Conservation (phyloP, 495 filamentous ascomycete species). For the Hypoxylon perforatum region DNA sequence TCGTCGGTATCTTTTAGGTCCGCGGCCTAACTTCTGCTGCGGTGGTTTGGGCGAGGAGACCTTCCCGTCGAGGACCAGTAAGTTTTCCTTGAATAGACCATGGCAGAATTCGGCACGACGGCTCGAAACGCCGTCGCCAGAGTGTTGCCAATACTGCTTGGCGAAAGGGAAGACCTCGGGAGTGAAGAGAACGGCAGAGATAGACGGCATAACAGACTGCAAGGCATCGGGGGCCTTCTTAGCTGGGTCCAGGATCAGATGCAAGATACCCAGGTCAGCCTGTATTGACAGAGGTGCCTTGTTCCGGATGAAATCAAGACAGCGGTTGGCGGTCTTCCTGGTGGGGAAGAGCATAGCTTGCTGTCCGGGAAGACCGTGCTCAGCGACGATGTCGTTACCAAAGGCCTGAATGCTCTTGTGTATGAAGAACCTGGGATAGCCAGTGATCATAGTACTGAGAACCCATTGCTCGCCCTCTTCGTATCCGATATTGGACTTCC, state of each 20-base stretch:
- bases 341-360: slow-evolving; percentile 86
- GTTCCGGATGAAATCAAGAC: slow-evolving; percentile 74
- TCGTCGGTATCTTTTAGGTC: slow-evolving; percentile 78
- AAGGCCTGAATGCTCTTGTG: slow-evolving; percentile 84
- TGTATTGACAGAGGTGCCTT: slow-evolving; percentile 61
- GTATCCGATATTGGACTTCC: slow-evolving; percentile 89
- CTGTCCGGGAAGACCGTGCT: slow-evolving; percentile 69
- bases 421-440: slow-evolving; percentile 98
- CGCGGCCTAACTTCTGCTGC: slow-evolving; percentile 65
- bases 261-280: slow-evolving; percentile 69
- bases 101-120: slow-evolving; percentile 91
- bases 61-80: slow-evolving; percentile 67
- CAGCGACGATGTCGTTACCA: slow-evolving; percentile 71
- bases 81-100: slow-evolving; percentile 73
- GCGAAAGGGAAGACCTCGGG: slow-evolving; percentile 72
- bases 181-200: slow-evolving; percentile 80
- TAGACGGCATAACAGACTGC: slow-evolving; percentile 52
- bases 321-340: slow-evolving; percentile 70
- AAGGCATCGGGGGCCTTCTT: slow-evolving; percentile 60
- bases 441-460: slow-evolving; percentile 82
- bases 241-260: slow-evolving; percentile 69
- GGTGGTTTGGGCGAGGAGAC: slow-evolving; percentile 24
- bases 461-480: slow-evolving; percentile 94
- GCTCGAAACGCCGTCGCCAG: slow-evolving; percentile 93
- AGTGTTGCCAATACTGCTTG: slow-evolving; percentile 96